Evolutionary conservation across 768 basidiomycete species (phyloP).

Genomic region (Mycena pura): DNA sequence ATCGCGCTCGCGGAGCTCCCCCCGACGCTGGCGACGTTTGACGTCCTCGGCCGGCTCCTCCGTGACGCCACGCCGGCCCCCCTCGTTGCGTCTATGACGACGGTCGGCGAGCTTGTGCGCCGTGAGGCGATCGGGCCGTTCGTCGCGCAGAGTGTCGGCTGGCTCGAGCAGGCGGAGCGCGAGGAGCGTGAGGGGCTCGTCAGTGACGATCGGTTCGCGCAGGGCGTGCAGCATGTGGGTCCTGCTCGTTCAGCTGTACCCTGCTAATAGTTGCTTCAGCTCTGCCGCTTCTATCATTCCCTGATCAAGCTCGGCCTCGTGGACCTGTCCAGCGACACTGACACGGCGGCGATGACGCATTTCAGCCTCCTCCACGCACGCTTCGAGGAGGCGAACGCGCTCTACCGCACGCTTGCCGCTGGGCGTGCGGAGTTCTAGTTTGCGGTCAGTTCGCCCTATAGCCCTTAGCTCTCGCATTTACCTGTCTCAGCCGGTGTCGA

Average conservation of each 20-base stretch:
- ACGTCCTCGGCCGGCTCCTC: slow-evolving; percentile 72
- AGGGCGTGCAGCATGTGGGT: slow-evolving; percentile 74
- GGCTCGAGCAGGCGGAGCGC: slow-evolving; percentile 72
- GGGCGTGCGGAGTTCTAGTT: slow-evolving; percentile 25
- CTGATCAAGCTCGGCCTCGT: slow-evolving; percentile 66
- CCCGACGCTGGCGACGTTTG: slow-evolving; percentile 75
- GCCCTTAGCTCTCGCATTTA: no score
- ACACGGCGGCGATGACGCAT: slow-evolving; percentile 78
- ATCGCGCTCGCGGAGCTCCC: slow-evolving; percentile 63
- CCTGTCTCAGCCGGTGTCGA: no score
- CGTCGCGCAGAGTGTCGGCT: slow-evolving; percentile 70
- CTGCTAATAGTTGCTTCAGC: slow-evolving; percentile 43
- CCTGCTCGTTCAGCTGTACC: background rate
- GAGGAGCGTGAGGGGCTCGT: slow-evolving; percentile 72
- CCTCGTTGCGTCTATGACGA: slow-evolving; percentile 31
- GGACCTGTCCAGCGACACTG: slow-evolving; percentile 64
- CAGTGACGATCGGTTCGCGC: slow-evolving; percentile 75
- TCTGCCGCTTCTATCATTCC: slow-evolving; percentile 79
- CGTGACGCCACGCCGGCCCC: slow-evolving; percentile 56
- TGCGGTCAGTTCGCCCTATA: no score
- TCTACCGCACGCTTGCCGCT: slow-evolving; percentile 69
- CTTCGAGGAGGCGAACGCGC: slow-evolving; percentile 76
- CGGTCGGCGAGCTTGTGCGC: slow-evolving; percentile 69
- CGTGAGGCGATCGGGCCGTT: slow-evolving; percentile 74
- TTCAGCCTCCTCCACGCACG: slow-evolving; percentile 74